A percentile compares a stretch with the other conserved stretches of the same genome.
Evolutionary conservation across 2,329 filamentous ascomycete genomes (phyloP).

Genomic region (Daldinia sp.): DNA sequence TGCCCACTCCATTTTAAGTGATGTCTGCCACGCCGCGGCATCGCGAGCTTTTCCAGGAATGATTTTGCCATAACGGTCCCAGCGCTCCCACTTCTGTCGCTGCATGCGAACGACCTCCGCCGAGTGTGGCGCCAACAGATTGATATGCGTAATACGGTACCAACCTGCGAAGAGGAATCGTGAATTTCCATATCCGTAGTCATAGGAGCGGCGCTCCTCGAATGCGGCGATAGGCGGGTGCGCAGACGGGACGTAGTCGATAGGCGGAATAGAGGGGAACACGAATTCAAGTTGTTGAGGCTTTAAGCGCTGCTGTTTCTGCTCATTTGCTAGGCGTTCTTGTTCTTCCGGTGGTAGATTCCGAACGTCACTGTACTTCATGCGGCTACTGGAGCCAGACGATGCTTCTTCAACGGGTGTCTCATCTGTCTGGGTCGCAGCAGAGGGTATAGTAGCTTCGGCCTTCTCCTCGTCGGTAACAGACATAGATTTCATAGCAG

Average conservation of each 20-base stretch:
- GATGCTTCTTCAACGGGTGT: conserved; percentile 14
- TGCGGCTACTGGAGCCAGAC: conserved; percentile 22
- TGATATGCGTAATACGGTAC: conserved; percentile 44
- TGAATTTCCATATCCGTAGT: not conserved
- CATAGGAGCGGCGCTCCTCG: conserved; percentile 28
- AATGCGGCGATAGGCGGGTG: conserved; percentile 45
- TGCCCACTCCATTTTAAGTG: conserved; percentile 44
- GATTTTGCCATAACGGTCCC: conserved; percentile 38
- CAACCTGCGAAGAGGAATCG: conserved; percentile 47
- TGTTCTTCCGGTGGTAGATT: conserved; percentile 29
- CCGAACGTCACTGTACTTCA: conserved; percentile 32
- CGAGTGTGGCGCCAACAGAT: conserved; percentile 45
- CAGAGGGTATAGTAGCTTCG: not conserved
- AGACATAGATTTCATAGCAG: not conserved
- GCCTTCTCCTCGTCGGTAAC: conserved; percentile 10
- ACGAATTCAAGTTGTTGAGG: not conserved
- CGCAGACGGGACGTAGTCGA: conserved; percentile 44
- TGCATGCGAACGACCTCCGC: conserved; percentile 47
- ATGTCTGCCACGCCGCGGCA: conserved; percentile 26
- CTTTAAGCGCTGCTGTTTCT: not conserved
- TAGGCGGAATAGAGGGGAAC: conserved; percentile 43
- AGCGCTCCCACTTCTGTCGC: conserved; percentile 47
- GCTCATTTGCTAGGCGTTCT: conserved; percentile 16
- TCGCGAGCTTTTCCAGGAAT: conserved; percentile 21
- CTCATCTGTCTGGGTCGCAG: conserved; percentile 9